Percentiles rank a stretch among this genome's conserved stretches.
Conservation (phyloP, 257 asterid genomes). For the Solanum etuberosum region DNA sequence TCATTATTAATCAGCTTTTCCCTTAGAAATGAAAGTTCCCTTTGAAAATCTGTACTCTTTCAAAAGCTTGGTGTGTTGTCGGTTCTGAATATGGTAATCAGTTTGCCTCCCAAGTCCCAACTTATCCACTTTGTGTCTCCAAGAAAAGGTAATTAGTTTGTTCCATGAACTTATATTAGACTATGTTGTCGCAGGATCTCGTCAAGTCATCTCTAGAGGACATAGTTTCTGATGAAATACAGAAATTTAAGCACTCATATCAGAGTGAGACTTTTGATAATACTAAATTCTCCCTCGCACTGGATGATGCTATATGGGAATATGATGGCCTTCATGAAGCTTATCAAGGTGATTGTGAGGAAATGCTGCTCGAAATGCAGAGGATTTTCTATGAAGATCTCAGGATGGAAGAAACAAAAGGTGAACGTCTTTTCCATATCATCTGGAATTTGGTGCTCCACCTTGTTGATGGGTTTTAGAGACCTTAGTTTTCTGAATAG, state of each 20-base stretch:
- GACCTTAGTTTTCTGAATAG: background rate
- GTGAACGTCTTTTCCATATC: conserved; percentile 13
- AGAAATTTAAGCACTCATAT: conserved; percentile 44
- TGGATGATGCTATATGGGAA: conserved; percentile 81
- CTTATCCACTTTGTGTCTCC: background rate
- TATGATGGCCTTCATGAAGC: conserved; percentile 64
- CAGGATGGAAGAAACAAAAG: conserved; percentile 35
- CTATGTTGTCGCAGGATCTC: conserved; percentile 38
- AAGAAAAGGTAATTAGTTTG: background rate
- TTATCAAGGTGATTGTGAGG: conserved; percentile 74
- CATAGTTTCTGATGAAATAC: conserved; percentile 71
- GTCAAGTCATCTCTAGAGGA: conserved; percentile 52
- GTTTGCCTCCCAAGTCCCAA: background rate
- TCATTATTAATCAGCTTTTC: background rate
- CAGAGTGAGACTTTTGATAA: conserved; percentile 11
- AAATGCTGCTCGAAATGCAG: conserved; percentile 79
- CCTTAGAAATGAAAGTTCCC: background rate
- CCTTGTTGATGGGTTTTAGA: background rate
- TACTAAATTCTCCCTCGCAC: conserved; percentile 9
- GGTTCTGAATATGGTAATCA: background rate
- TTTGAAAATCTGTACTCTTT: background rate
- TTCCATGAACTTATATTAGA: background rate
- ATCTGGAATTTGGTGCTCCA: background rate
- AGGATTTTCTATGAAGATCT: conserved; percentile 83
- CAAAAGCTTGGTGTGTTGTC: background rate